Evolutionary conservation across 2,329 filamentous ascomycete genomes (phyloP), one percentile per base, ranked within the genome.

Genomic region (Pseudogymnoascus sp.): DNA sequence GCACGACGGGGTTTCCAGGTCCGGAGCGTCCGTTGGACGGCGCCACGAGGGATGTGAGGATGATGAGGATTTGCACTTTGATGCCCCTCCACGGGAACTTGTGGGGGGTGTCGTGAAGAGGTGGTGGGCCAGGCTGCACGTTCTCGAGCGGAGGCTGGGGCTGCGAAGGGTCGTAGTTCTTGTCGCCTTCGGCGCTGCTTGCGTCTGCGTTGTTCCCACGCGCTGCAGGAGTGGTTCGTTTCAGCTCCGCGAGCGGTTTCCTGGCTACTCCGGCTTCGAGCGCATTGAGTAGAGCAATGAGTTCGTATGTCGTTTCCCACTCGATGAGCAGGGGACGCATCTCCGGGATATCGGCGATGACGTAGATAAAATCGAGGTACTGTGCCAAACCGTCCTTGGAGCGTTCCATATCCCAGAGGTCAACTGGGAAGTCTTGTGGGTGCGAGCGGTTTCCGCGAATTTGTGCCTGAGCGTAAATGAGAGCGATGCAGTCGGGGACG

Each of bases 331-430:
- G 87, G 42, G 85, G 82, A 65, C 95, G 90, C 79, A 91, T 91
- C 59, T 90, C 87, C 45, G 87, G 82, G 69, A 93, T 88, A 70
- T 96, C 92, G 0, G 90, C 92, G 29, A 96, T 84, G 0, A 94
- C 92, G 13, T 89, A 91, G 61, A 97, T 88, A 72, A 97, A 96
- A 69, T 97, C 92, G 1, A 97, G 84, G 71, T 96, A 96, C 73
- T 97, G 92, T 60, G 92, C 91, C 1, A 97, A 85, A 0, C 93
- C 93, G 70, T 97, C 93, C 73, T 96, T 96, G 63, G 95, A 93
- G 12, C 93, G 86, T 73, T 97, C 93, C 88, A 97, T 96, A 70
- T 97, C 93, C 93, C 93, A 97, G 55, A 92, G 83, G 69, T 97
- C 95, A 1, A 97, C 86, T 0, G 93, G 93, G 69, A 97, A 97